Percentiles rank a stretch among this genome's conserved stretches.
These are phyloP conservation scores for Beauveria pseudobassiana DNA, from an alignment of 2,329 filamentous ascomycete species.

Conservation along the genomic window DNA sequence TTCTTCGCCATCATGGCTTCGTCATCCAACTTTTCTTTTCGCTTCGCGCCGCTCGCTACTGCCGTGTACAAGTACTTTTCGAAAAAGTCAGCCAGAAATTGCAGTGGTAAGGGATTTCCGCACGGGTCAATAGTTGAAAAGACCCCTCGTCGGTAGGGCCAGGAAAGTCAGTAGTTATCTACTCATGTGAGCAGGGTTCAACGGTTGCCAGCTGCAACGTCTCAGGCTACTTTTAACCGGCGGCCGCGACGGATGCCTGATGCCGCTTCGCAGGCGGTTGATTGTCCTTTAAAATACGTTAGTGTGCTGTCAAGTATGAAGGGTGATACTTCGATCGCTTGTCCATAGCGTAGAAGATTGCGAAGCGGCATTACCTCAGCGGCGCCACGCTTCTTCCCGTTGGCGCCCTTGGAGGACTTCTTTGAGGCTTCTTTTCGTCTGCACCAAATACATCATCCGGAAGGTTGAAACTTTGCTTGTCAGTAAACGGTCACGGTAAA, in stretches of 20 bases:
- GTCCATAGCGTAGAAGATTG: constrained; percentile 13
- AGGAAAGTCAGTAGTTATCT: background rate
- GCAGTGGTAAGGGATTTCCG: background rate
- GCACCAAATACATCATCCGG: constrained; percentile 83
- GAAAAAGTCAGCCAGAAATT: constrained; percentile 11
- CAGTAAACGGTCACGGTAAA: constrained; percentile 3
- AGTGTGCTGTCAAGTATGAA: background rate
- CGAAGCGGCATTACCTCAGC: constrained; percentile 33
- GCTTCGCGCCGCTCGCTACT: constrained; percentile 2
- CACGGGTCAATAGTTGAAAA: background rate
- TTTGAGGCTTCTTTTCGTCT: constrained; percentile 65
- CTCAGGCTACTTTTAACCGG: constrained; percentile 22
- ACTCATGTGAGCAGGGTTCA: background rate
- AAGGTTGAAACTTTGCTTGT: constrained; percentile 57
- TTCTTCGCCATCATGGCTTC: background rate
- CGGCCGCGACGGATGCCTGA: constrained; percentile 33
- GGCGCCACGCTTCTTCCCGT: constrained; percentile 41
- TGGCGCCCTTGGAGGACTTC: constrained; percentile 39
- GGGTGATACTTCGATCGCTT: background rate
- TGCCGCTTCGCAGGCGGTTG: constrained; percentile 34
- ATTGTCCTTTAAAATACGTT: constrained; percentile 24
- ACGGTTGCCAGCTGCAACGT: background rate
- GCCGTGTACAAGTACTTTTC: constrained; percentile 1
- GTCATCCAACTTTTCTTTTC: background rate
- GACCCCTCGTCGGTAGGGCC: background rate